Base-by-base conservation (phyloP, 331 rosid genomes). In the Cydonia oblonga region DNA sequence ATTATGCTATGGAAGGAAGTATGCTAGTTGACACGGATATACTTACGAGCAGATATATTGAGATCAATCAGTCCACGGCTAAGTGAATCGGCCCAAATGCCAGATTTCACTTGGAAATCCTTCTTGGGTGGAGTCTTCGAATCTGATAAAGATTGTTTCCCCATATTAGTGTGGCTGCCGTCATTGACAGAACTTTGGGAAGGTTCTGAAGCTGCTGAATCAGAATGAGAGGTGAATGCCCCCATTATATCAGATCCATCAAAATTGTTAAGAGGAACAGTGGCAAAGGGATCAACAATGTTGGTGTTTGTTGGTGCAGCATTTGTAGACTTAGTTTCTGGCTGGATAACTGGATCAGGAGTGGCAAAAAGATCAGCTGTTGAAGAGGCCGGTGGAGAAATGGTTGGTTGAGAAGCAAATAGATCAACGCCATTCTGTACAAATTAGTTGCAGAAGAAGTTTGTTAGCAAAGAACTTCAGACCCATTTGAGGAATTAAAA, bases 51-150 rank as follows among this genome's bases (percentile, higher is more conserved):
- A 73, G 99, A 87, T 75, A 95, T 95, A 81, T 95, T 95, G 66
- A 95, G 97, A 87, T 95, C 99, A 70, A 95, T 95, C 78, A 95
- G 75, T 72, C 99, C 99, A 52, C 99, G 99, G 88, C 90, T 95
- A 23, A 95, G 88, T 44, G 99, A 89, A 86, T 95, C 99, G 2
- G 99, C 90, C 99, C 99, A 95, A 75, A 95, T 75, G 74, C 96
- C 97, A 62, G 99, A 95, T 66, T 95, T 95, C 83, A 95, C 92
- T 81, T 86, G 89, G 77, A 90, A 91, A 78, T 86, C 88, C 76
- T 82, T 91, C 81, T 86, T 91, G 70, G 86, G 68, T 49, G 84
- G 76, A 75, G 81, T 73, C 69, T 75, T 78, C 57, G 85, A 64
- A 67, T 77, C 88, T 14, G 77, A 71, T 60, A 79, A 73, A 65